Evolutionary conservation across 2,329 filamentous ascomycete genomes (phyloP).

Genomic region (Trichoderma aggressivum): DNA sequence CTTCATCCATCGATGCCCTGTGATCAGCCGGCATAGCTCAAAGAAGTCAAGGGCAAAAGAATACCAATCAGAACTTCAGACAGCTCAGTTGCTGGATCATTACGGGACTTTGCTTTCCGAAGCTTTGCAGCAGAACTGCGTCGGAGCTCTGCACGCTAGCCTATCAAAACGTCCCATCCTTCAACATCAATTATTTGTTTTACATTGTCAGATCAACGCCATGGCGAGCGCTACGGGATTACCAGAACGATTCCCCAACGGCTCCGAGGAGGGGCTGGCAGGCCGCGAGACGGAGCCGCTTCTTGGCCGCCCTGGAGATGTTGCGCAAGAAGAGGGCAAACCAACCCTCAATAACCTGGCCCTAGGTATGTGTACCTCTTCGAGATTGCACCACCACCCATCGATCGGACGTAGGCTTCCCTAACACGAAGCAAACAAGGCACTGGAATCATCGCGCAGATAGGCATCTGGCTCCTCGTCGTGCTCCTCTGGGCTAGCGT

Average conservation of each 20-base stretch:
- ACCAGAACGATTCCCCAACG: constrained; percentile 45
- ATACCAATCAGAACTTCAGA: neutral
- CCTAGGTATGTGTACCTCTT: constrained; percentile 55
- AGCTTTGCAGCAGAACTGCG: neutral
- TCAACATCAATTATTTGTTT: no score
- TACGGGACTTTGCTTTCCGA: neutral
- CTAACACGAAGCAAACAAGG: constrained; percentile 41
- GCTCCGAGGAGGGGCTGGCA: constrained; percentile 25
- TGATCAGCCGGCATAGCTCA: neutral
- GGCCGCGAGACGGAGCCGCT: constrained; percentile 42
- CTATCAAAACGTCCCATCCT: neutral
- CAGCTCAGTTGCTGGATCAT: neutral
- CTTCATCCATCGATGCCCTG: neutral
- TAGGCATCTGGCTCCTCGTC: constrained; percentile 70
- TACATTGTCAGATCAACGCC: neutral
- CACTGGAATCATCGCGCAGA: constrained; percentile 76
- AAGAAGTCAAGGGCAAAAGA: neutral
- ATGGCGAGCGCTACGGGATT: constrained; percentile 71
- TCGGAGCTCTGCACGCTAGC: neutral
- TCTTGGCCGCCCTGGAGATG: constrained; percentile 63
- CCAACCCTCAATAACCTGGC: constrained; percentile 68
- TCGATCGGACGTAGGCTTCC: neutral
- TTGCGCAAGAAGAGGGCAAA: constrained; percentile 62
- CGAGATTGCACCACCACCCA: neutral
- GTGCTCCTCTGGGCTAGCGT: constrained; percentile 76